Evolutionary conservation across 2,329 filamentous ascomycete genomes (phyloP).

Genomic region (Penicillium sp.): DNA sequence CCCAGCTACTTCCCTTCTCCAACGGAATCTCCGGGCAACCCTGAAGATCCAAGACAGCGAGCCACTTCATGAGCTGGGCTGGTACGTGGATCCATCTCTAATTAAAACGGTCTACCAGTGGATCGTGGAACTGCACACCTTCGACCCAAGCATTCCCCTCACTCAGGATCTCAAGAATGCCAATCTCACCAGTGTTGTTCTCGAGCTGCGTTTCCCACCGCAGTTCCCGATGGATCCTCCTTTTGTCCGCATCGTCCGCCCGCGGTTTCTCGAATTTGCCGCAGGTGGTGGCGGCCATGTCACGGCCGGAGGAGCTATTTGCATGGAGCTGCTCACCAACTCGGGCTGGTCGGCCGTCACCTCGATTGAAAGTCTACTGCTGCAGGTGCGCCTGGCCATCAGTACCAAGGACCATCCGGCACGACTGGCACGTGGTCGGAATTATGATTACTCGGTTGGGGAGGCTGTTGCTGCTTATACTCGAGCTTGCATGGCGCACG

Average conservation of each 20-base stretch:
- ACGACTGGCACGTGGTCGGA: constrained; percentile 59
- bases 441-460: constrained; percentile 65
- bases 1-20: constrained; percentile 66
- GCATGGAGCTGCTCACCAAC: constrained; percentile 83
- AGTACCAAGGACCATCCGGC: constrained; percentile 72
- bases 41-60: constrained; percentile 68
- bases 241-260: constrained; percentile 81
- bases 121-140: constrained; percentile 89
- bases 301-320: constrained; percentile 81
- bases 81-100: constrained; percentile 74
- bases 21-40: constrained; percentile 68
- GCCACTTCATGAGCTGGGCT: constrained; percentile 72
- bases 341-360: constrained; percentile 78
- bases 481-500: constrained; percentile 71
- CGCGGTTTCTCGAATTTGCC: constrained; percentile 75
- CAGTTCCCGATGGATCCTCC: constrained; percentile 80
- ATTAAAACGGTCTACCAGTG: constrained; percentile 84
- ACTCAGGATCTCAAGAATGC: constrained; percentile 73
- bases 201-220: constrained; percentile 81
- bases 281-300: constrained; percentile 84
- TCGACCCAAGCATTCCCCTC: constrained; percentile 71
- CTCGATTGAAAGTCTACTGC: constrained; percentile 77
- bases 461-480: constrained; percentile 78
- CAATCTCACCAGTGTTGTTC: constrained; percentile 70
- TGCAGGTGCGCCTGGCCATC: constrained; percentile 81